These are phyloP conservation scores for Daldinia grandis DNA, from an alignment of 495 filamentous ascomycete species.

Conservation along the genomic window DNA sequence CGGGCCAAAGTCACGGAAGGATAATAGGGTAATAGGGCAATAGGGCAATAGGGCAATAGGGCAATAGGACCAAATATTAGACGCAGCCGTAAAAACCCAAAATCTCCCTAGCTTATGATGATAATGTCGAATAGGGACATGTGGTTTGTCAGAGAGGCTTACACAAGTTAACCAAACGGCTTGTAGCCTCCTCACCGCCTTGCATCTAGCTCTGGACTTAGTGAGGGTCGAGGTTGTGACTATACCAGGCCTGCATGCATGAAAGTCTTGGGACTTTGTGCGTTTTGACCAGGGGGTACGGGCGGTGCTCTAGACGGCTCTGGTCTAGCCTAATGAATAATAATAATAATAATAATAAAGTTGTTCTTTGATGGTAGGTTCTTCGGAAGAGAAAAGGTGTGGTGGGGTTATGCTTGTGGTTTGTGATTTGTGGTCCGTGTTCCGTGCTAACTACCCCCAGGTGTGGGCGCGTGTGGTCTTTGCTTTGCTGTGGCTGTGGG, in stretches of 20 bases:
- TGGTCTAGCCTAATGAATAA: slow-evolving; percentile 41
- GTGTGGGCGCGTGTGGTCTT: not conserved
- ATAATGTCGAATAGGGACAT: slow-evolving; percentile 37
- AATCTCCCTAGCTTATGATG: slow-evolving; percentile 28
- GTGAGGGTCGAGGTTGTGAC: slow-evolving; percentile 41
- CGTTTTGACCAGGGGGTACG: slow-evolving; percentile 14
- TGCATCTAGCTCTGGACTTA: slow-evolving; percentile 42
- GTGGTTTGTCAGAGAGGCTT: slow-evolving; percentile 44
- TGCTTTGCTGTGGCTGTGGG: slow-evolving; percentile 21
- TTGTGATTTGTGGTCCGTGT: slow-evolving; percentile 18
- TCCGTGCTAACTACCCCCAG: not conserved
- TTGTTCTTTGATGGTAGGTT: slow-evolving; percentile 36
- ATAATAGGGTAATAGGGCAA: slow-evolving; percentile 8
- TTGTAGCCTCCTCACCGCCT: slow-evolving; percentile 46
- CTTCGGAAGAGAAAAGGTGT: slow-evolving; percentile 29
- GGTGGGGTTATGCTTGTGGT: slow-evolving; percentile 35
- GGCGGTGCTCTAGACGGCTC: slow-evolving; percentile 32
- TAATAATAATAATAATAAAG: slow-evolving; percentile 32
- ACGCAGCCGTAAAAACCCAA: slow-evolving; percentile 24
- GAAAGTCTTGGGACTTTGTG: slow-evolving; percentile 29
- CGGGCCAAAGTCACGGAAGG: slow-evolving; percentile 9
- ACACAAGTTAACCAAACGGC: slow-evolving; percentile 41
- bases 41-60: not conserved
- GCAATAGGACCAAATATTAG: slow-evolving; percentile 33
- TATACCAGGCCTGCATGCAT: slow-evolving; percentile 40